Percentiles rank a stretch among this genome's conserved stretches.
These are phyloP conservation scores for Hypomyces rosellus DNA, from an alignment of 2,329 filamentous ascomycete genomes.

Conservation along the genomic window DNA sequence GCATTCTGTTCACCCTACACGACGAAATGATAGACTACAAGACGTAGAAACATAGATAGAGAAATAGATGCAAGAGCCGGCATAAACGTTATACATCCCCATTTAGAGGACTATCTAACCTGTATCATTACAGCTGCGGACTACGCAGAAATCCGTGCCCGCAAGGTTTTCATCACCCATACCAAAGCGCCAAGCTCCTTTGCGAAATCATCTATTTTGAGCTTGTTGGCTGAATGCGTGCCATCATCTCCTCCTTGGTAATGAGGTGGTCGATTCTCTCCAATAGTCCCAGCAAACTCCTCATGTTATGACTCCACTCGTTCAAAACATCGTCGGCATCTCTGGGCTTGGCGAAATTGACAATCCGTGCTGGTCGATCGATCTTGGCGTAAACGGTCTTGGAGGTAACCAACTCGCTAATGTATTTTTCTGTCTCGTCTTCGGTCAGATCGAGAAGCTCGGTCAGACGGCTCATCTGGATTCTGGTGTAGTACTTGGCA, in stretches of 20 bases:
- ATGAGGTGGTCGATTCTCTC: constrained; percentile 96
- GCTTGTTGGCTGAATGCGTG: constrained; percentile 70
- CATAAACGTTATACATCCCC: constrained; percentile 26
- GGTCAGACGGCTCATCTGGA: constrained; percentile 85
- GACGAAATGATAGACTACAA: constrained; percentile 8
- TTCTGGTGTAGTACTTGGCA: constrained; percentile 97
- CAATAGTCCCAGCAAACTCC: constrained; percentile 75
- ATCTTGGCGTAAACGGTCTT: constrained; percentile 99
- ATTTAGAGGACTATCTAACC: constrained; percentile 27
- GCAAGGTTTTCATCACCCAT: constrained; percentile 1
- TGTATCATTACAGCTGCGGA: constrained; percentile 27
- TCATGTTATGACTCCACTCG: constrained; percentile 98
- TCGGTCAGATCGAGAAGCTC: constrained; percentile 86
- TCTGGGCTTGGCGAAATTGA: constrained; percentile 90
- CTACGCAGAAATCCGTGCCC: constrained; percentile 10
- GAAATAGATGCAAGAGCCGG: constrained; percentile 16
- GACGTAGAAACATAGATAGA: constrained; percentile 20
- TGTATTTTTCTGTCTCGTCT: constrained; percentile 98
- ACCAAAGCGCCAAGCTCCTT: constrained; percentile 6
- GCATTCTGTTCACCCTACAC: background rate
- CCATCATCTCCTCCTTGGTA: constrained; percentile 99
- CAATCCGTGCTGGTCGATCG: constrained; percentile 83
- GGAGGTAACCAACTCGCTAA: constrained; percentile 90
- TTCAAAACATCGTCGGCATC: constrained; percentile 95
- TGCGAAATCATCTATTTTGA: constrained; percentile 24